phyloP scores from a whole-genome alignment of 805 yeast species.

The Kazachstania africana region DNA sequence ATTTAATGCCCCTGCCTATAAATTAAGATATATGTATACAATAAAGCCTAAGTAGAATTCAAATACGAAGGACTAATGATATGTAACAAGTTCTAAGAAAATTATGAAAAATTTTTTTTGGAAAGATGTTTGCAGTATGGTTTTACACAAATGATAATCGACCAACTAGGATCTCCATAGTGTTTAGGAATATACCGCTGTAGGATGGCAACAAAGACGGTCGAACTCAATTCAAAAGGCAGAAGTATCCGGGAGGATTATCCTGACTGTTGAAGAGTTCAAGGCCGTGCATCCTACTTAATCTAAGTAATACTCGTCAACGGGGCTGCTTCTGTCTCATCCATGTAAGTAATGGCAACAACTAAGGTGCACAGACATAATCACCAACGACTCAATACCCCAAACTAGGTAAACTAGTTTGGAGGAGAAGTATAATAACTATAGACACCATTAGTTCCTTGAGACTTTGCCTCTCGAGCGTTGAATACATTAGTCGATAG shows the following conservation, averaged over 20 bases:
- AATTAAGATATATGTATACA: too few relatives aligned
- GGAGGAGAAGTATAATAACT: conserved; percentile 22
- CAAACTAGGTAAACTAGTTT: conserved; percentile 12
- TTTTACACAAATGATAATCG: conserved; percentile 97
- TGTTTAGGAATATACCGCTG: conserved; percentile 99
- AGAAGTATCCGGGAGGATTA: too few relatives aligned
- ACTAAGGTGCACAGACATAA: conserved; percentile 24
- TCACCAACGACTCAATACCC: conserved; percentile 21
- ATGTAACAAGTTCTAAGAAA: too few relatives aligned
- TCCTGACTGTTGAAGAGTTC: conserved; percentile 32
- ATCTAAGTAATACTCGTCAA: conserved; percentile 86
- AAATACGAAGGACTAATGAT: too few relatives aligned
- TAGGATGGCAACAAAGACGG: conserved; percentile 41
- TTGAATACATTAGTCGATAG: conserved; percentile 35
- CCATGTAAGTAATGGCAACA: conserved; percentile 37
- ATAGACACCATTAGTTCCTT: conserved; percentile 15
- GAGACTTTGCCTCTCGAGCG: conserved; percentile 56
- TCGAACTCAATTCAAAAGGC: conserved; percentile 59
- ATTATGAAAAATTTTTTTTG: too few relatives aligned
- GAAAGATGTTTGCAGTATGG: conserved; percentile 98
- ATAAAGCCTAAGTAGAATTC: too few relatives aligned
- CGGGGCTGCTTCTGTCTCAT: conserved; percentile 87
- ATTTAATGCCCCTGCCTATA: too few relatives aligned
- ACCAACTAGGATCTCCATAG: conserved; percentile 88
- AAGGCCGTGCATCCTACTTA: conserved; percentile 37